Base-by-base conservation (phyloP, 495 filamentous ascomycete genomes). In the Tuber magnatum region DNA sequence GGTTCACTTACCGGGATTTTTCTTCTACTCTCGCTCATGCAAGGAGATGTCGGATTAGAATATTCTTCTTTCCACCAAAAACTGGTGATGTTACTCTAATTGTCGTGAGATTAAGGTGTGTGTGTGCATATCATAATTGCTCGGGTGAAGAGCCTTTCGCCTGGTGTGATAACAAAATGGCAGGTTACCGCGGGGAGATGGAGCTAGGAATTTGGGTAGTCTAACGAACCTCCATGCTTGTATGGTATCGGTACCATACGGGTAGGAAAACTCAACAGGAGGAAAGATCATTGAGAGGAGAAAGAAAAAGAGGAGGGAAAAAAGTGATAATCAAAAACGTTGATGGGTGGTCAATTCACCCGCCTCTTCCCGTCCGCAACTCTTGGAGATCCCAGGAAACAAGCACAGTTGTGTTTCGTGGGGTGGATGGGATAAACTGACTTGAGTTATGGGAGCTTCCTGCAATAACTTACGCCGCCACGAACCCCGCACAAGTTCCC, bases 401-500 rank as follows among this genome's bases (percentile, higher is more conserved):
- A 72, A 65, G 70, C 39, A 9, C 51, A 44, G 22, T 32, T 14
- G 24, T 28, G 38, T 56, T 40, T 40, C 72, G 41, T 44, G 51
- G 35, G 39, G 51, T 43, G 48, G 68, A 41, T 51, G 46, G 72
- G 61, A 65, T 56, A 69, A 61, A 70, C 72, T 72, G 41, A 73
- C 69, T 69, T 75, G 72, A 35, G 28, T 35, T 65, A 65, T 18
- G 56, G 56, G 12, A 65, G 28, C 7, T 65, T 65, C 28, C 32
- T 65, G 18, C 56, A 65, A 35, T 14, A 65, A 65, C 56, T 65
- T 65, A 65, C 14, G 28, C 56, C 56, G 56, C 56, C 56, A 69
- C 76, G 39, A 73, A 75, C 77, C 77, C 77, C 76, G 73, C 77
- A 75, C 73, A 42, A 68, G 41, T 46, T 48, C 72, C 35, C 38